phyloP scores from a whole-genome alignment of 2,329 filamentous ascomycete species.

The Beauveria sp. region DNA sequence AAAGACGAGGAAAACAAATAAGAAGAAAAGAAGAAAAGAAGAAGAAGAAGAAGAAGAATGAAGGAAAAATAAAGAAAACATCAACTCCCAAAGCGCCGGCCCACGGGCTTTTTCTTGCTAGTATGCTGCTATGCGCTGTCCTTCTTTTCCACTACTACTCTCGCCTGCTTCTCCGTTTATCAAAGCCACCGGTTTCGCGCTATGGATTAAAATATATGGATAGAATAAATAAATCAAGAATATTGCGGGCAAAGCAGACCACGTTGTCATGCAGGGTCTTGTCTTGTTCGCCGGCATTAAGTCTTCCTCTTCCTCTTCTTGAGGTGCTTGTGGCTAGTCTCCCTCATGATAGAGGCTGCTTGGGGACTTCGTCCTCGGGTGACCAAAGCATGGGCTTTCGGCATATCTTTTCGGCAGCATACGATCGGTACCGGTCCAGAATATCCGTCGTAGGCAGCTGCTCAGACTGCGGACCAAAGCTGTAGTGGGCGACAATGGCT shows the following conservation, averaged over 20 bases:
- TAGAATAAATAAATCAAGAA: not conserved
- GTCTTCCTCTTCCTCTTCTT: not conserved
- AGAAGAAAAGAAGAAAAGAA: not conserved
- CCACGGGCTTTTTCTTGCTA: not conserved
- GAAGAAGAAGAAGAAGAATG: not conserved
- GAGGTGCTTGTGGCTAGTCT: not conserved
- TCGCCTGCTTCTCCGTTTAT: not conserved
- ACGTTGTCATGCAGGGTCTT: not conserved
- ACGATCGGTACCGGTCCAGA: slow-evolving; percentile 43
- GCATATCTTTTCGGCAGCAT: slow-evolving; percentile 46
- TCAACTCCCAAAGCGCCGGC: slow-evolving; percentile 2
- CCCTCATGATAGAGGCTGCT: not conserved
- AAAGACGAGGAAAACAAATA: not conserved
- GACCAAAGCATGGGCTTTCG: slow-evolving; percentile 23
- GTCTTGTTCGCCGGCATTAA: not conserved
- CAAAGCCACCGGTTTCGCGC: not conserved
- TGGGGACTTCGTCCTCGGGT: slow-evolving; percentile 12
- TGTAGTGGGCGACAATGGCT: slow-evolving; percentile 46
- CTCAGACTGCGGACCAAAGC: slow-evolving; percentile 32
- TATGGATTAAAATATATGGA: not conserved
- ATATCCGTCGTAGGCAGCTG: slow-evolving; percentile 45
- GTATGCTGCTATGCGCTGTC: not conserved
- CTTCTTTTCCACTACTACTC: not conserved
- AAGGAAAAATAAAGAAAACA: not conserved
- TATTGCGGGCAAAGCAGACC: not conserved